Conservation (phyloP, 2,329 filamentous ascomycete species). For the Aureobasidium vineae region DNA sequence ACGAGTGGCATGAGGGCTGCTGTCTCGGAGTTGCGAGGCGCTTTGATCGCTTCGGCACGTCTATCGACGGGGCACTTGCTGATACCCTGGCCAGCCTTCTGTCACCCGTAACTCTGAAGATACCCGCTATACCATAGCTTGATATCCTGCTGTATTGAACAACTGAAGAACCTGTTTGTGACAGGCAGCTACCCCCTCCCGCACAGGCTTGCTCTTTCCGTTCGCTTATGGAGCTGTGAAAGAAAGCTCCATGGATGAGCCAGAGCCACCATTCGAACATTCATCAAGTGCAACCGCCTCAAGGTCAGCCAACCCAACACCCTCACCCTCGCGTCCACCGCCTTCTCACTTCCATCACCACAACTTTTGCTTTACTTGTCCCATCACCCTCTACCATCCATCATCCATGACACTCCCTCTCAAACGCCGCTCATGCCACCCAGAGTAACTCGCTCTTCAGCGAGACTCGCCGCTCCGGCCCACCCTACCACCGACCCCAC, state of each 20-base stretch:
- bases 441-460: slow-evolving; percentile 94
- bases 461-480: slow-evolving; percentile 73
- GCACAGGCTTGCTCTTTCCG: slow-evolving; percentile 12
- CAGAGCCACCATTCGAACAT: slow-evolving; percentile 17
- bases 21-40: slow-evolving; percentile 7
- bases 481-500: slow-evolving; percentile 45
- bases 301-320: slow-evolving; percentile 25
- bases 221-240: slow-evolving; percentile 16
- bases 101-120: slow-evolving; percentile 4
- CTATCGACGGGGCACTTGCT: not conserved
- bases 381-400: not conserved
- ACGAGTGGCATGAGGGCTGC: not conserved
- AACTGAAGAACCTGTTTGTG: not conserved
- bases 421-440: slow-evolving; percentile 71
- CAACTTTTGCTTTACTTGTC: not conserved
- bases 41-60: slow-evolving; percentile 9
- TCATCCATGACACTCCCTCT: not conserved
- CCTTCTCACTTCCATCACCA: not conserved
- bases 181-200: not conserved
- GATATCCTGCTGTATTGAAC: not conserved
- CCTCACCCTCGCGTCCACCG: slow-evolving; percentile 8
- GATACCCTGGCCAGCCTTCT: not conserved
- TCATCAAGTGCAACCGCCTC: slow-evolving; percentile 21
- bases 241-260: slow-evolving; percentile 22
- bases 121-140: not conserved